Base-by-base conservation (phyloP, 495 filamentous ascomycete genomes). In the Xylaria curta region DNA sequence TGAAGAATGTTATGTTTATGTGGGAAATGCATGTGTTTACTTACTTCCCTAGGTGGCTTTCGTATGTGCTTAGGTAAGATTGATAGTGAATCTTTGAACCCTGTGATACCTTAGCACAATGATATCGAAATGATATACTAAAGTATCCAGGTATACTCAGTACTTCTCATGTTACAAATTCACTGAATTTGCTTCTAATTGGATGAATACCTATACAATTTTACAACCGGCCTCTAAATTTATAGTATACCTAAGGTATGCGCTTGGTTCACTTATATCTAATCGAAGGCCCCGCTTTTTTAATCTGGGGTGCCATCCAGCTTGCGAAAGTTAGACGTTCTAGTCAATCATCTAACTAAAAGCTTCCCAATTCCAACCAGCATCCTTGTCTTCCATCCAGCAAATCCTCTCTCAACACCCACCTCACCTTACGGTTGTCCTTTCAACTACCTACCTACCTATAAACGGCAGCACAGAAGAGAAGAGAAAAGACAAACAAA, bases 211-310 rank as follows among this genome's bases (percentile, higher is more conserved):
- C n/a, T n/a, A 19, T 47, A 47, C 17, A 2, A 7, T 17, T 47
- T 15, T 46, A 12, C 4, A 17, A 15, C 13, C 2, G 6, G 36
- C 15, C 44, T 17, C 44, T 46, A 15, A 17, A 46, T 17, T 46
- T 19, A 46, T 3, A 46, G 44, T 12, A 26, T 17, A n/a, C 13
- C n/a, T n/a, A n/a, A n/a, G n/a, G n/a, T n/a, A n/a, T n/a, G 19
- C 7, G 17, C 28, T 38, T 17, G n/a, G n/a, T n/a, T n/a, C n/a
- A n/a, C n/a, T n/a, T 58, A 58, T 58, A 59, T 60, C 58, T 60
- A 60, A 60, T 60, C 58, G 12, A 60, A 1, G 2, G 58, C 17
- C 58, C 58, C 58, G n/a, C 31, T 60, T 40, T 60, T 60, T 38
- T 8, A 15, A 21, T 60, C 31, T 60, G 58, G 58, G 58, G 58